A percentile compares a stretch with the other conserved stretches of the same genome.
Conservation (phyloP, 306 rosid species). For the Quercus suber region DNA sequence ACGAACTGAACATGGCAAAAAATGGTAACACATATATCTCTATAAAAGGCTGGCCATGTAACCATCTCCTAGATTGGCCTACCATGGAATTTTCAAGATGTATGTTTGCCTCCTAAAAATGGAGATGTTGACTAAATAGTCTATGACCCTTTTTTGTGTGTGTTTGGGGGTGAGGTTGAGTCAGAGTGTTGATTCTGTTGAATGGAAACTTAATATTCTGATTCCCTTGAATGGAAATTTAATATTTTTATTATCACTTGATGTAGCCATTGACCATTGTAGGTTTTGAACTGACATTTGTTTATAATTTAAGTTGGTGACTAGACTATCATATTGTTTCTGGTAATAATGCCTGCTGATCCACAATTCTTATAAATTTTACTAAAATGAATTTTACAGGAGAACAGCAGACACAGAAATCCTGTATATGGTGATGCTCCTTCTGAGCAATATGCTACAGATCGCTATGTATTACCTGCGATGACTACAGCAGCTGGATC, state of each 20-base stretch:
- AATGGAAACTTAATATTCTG: background rate
- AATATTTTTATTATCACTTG: background rate
- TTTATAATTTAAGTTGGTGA: background rate
- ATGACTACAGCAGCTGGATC: slow-evolving; percentile 49
- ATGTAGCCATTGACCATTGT: background rate
- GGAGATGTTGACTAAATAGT: too few relatives aligned
- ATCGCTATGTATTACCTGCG: slow-evolving; percentile 43
- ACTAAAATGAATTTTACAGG: slow-evolving; percentile 43
- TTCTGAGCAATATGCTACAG: slow-evolving; percentile 42
- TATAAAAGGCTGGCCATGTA: background rate
- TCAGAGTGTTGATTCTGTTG: background rate
- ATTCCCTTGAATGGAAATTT: background rate
- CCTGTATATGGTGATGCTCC: slow-evolving; percentile 40
- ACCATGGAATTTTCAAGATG: too few relatives aligned
- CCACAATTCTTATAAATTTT: slow-evolving; percentile 19
- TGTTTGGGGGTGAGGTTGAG: too few relatives aligned
- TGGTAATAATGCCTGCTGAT: background rate
- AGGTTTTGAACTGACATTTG: background rate
- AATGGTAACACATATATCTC: background rate
- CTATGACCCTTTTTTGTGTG: too few relatives aligned
- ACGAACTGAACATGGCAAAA: background rate
- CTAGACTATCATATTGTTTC: background rate
- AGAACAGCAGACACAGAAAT: slow-evolving; percentile 66
- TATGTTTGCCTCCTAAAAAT: too few relatives aligned
- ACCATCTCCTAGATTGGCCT: background rate